These are phyloP conservation scores for Botrytis hyacinthi DNA, from an alignment of 2,329 filamentous ascomycete species.

Conservation along the genomic window DNA sequence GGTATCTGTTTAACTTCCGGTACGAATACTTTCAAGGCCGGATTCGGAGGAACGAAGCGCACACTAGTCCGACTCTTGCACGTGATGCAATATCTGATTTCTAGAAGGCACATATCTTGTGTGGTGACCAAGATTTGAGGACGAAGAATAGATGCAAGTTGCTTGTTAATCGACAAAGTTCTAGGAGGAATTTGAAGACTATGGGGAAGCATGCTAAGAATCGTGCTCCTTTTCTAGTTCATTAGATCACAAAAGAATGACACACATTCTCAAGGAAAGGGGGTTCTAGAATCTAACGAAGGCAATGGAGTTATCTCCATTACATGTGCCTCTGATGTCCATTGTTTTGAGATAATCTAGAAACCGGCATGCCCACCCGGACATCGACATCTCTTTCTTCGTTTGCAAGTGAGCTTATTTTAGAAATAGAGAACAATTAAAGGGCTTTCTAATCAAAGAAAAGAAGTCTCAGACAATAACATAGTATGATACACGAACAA, in stretches of 20 bases:
- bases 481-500: conserved; percentile 5
- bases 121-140: neutral
- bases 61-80: neutral
- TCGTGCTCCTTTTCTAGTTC: neutral
- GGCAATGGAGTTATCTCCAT: neutral
- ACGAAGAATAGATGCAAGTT: neutral
- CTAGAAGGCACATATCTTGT: conserved; percentile 13
- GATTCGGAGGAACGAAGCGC: conserved; percentile 5
- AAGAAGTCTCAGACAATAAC: conserved; percentile 8
- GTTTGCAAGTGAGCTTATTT: neutral
- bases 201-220: neutral
- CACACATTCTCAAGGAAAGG: neutral
- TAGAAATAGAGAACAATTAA: neutral
- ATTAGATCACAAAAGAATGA: conserved; percentile 1
- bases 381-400: neutral
- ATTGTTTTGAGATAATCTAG: neutral
- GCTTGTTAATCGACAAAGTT: neutral
- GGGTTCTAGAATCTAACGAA: conserved; percentile 7
- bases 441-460: neutral
- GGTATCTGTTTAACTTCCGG: conserved; percentile 16
- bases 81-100: conserved; percentile 12
- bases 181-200: neutral
- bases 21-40: neutral
- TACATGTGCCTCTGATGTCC: neutral
- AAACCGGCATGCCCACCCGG: neutral